phyloP scores from a whole-genome alignment of 2,329 filamentous ascomycete genomes.

The Sclerotinia trifoliorum region DNA sequence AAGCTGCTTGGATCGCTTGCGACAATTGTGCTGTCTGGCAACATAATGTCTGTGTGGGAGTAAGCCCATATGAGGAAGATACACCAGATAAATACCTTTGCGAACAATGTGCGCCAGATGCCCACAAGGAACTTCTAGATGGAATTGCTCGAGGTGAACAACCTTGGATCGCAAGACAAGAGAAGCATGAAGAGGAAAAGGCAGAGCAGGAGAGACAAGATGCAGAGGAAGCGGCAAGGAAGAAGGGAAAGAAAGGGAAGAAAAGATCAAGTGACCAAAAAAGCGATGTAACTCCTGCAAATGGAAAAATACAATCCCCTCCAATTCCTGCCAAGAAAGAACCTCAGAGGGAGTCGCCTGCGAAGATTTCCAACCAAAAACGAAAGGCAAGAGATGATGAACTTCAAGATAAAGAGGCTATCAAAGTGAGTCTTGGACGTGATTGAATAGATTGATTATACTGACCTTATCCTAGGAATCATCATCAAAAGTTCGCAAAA shows the following conservation, averaged over 20 bases:
- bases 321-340: conserved; percentile 41
- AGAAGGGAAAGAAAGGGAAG: conserved; percentile 57
- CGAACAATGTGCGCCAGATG: conserved; percentile 80
- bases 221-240: conserved; percentile 43
- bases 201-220: conserved; percentile 55
- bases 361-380: conserved; percentile 41
- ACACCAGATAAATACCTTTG: conserved; percentile 86
- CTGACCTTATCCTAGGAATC: conserved; percentile 41
- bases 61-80: conserved; percentile 72
- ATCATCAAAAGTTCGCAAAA: conserved; percentile 53
- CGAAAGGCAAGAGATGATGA: conserved; percentile 53
- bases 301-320: conserved; percentile 37
- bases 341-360: conserved; percentile 11
- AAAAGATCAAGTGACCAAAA: conserved; percentile 65
- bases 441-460: conserved; percentile 15
- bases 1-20: conserved; percentile 93
- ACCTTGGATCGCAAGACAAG: conserved; percentile 75
- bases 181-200: conserved; percentile 56
- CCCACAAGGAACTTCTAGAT: conserved; percentile 74
- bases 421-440: conserved; percentile 45
- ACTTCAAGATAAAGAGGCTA: conserved; percentile 50
- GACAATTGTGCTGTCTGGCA: conserved; percentile 94
- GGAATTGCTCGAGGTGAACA: conserved; percentile 78
- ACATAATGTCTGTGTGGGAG: conserved; percentile 92
- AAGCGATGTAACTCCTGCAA: conserved; percentile 45